Percentiles rank a stretch among this genome's conserved stretches.
These are phyloP conservation scores for Whalleya microplaca DNA, from an alignment of 2,329 filamentous ascomycete genomes.

Conservation along the genomic window DNA sequence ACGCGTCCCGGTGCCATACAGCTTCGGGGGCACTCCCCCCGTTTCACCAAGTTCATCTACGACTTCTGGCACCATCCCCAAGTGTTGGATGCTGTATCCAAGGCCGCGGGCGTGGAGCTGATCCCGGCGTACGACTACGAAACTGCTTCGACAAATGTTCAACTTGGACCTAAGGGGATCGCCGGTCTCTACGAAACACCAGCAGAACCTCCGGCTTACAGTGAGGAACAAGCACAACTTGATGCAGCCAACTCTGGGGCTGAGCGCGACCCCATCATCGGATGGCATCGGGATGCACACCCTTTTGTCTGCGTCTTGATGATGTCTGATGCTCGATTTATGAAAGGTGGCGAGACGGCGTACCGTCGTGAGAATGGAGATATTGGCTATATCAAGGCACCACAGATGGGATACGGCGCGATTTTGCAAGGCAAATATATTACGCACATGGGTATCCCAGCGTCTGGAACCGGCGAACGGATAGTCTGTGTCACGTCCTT, in stretches of 20 bases:
- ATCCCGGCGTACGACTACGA: neutral
- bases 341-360: neutral
- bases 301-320: neutral
- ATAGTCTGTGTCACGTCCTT: neutral
- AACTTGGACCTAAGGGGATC: neutral
- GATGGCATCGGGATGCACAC: neutral
- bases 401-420: neutral
- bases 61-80: neutral
- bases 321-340: neutral
- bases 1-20: neutral
- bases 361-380: neutral
- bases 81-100: neutral
- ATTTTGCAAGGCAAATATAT: neutral
- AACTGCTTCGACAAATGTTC: neutral
- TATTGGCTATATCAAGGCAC: neutral
- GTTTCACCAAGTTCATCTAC: neutral
- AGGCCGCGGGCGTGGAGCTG: neutral
- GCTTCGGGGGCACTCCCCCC: neutral
- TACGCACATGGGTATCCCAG: neutral
- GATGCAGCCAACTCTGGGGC: neutral
- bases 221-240: neutral
- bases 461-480: neutral
- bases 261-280: neutral
- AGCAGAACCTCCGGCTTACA: neutral
- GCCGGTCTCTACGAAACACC: neutral